These are phyloP conservation scores for Fonsecaea nubica DNA, from an alignment of 2,329 filamentous ascomycete genomes.

Conservation along the genomic window DNA sequence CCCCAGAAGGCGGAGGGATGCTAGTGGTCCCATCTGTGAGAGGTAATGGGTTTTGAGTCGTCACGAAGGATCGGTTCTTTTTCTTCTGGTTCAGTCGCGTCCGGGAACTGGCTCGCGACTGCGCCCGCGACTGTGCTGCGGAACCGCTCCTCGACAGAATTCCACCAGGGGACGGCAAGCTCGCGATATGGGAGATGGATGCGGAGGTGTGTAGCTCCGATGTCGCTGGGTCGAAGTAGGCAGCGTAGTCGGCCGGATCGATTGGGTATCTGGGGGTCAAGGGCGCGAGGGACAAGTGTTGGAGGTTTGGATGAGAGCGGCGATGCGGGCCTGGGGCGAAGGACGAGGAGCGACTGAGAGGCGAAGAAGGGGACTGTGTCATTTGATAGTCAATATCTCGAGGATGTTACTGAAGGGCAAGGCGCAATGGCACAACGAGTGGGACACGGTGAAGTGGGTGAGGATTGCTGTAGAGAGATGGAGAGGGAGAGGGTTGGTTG, in stretches of 20 bases:
- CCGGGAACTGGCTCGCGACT: slow-evolving; percentile 36
- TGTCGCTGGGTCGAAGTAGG: slow-evolving; percentile 46
- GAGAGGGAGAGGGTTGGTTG: background rate
- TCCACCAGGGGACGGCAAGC: slow-evolving; percentile 39
- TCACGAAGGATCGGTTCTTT: slow-evolving; percentile 33
- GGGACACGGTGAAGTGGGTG: background rate
- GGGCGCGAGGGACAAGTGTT: slow-evolving; percentile 66
- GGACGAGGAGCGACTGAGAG: slow-evolving; percentile 38
- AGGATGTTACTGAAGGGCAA: background rate
- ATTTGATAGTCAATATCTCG: background rate
- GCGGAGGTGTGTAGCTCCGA: slow-evolving; percentile 48
- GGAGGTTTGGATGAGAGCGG: slow-evolving; percentile 65
- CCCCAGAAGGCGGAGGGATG: slow-evolving; percentile 28
- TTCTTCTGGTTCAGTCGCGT: slow-evolving; percentile 29
- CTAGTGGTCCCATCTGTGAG: slow-evolving; percentile 12
- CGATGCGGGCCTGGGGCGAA: slow-evolving; percentile 45
- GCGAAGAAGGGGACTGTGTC: slow-evolving; percentile 23
- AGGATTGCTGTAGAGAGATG: background rate
- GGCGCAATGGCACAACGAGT: background rate
- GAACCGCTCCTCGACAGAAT: slow-evolving; percentile 33
- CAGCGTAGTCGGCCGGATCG: slow-evolving; percentile 47
- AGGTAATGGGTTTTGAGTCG: slow-evolving; percentile 24
- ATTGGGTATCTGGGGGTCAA: slow-evolving; percentile 62
- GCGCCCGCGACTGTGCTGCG: slow-evolving; percentile 16
- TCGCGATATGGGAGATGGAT: slow-evolving; percentile 42